Conservation (phyloP, 1,139 yeast genomes). For the Williopsis jadinii region DNA sequence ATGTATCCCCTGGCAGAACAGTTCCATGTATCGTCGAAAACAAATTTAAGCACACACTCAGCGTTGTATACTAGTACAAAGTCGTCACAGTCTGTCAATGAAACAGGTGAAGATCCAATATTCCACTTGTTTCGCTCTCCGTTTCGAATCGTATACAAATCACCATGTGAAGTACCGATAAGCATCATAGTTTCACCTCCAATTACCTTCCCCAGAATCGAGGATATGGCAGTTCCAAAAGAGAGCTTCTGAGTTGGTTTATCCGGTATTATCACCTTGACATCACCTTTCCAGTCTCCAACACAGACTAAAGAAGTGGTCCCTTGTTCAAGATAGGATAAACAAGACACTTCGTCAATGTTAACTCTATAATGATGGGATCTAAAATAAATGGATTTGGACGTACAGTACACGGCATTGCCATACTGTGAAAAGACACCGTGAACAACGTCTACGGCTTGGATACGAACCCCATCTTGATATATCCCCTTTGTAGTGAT, state of each 20-base stretch:
- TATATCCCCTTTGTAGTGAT: slow-evolving; percentile 15
- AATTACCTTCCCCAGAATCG: slow-evolving; percentile 1
- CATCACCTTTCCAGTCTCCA: slow-evolving; percentile 20
- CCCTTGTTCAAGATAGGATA: slow-evolving; percentile 5
- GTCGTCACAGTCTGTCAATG: slow-evolving; percentile 5
- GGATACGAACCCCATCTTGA: background rate
- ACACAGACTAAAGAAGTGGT: slow-evolving; percentile 5
- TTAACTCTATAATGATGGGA: slow-evolving; percentile 2
- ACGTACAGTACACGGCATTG: background rate
- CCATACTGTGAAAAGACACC: slow-evolving; percentile 8
- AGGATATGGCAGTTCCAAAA: too few relatives aligned
- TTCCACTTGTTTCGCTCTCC: slow-evolving; percentile 1
- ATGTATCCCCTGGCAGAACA: slow-evolving; percentile 14
- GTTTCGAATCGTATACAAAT: slow-evolving; percentile 5
- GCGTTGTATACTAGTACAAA: slow-evolving; percentile 12
- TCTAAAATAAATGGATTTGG: background rate
- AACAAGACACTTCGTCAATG: slow-evolving; percentile 11
- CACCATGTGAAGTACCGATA: slow-evolving; percentile 21
- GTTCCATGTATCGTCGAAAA: slow-evolving; percentile 2
- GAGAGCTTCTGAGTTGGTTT: too few relatives aligned
- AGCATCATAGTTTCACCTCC: slow-evolving; percentile 2
- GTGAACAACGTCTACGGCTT: background rate
- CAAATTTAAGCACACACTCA: slow-evolving; percentile 12
- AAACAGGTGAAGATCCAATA: slow-evolving; percentile 21
- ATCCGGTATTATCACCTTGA: background rate